phyloP scores from a whole-genome alignment of 495 filamentous ascomycete genomes.

The Neurospora terricola region DNA sequence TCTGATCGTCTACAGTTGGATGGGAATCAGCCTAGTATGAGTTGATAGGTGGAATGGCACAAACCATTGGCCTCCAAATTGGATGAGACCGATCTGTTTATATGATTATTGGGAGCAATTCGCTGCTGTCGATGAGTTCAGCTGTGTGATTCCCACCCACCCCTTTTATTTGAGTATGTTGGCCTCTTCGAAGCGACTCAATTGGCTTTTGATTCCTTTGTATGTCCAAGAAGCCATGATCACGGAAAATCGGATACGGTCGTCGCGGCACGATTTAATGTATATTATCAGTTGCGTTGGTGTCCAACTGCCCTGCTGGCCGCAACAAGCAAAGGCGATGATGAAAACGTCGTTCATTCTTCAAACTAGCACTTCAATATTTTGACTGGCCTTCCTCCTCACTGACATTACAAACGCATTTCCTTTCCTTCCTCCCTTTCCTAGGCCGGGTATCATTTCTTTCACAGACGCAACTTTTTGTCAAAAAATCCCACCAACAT shows the following conservation, averaged over 20 bases:
- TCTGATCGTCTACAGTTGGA: neutral
- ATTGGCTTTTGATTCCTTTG: neutral
- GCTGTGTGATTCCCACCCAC: neutral
- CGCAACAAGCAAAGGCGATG: neutral
- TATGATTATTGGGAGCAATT: neutral
- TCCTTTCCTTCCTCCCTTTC: neutral
- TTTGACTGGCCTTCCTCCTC: neutral
- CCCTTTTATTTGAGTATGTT: neutral
- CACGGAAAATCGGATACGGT: neutral
- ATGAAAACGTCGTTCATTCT: neutral
- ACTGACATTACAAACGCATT: neutral
- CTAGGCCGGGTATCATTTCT: neutral
- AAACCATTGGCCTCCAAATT: neutral
- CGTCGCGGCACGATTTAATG: neutral
- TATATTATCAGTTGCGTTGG: neutral
- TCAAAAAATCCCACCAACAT: neutral
- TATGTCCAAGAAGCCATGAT: no score
- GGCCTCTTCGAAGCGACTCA: neutral
- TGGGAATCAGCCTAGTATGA: neutral
- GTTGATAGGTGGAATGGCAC: neutral
- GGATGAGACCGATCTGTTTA: neutral
- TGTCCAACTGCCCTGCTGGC: neutral
- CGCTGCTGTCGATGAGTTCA: neutral
- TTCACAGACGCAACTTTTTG: neutral
- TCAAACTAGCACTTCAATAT: neutral